A percentile compares a stretch with the other conserved stretches of the same genome.
phyloP scores from a whole-genome alignment of 805 yeast species.

The Diddensiella santjacobensis region DNA sequence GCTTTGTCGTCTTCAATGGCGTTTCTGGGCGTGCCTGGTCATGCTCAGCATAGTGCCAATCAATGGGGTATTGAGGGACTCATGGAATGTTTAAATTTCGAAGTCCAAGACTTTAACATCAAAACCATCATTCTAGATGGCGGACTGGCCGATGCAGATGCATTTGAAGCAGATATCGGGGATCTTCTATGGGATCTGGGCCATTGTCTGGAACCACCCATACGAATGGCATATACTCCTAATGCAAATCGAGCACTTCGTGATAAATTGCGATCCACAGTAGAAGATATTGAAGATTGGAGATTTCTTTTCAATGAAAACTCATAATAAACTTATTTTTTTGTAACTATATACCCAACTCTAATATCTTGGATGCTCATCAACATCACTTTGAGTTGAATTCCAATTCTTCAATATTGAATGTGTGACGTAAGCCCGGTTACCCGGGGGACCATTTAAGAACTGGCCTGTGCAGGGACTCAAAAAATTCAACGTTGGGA shows the following conservation, averaged over 20 bases:
- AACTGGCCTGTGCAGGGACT: no score
- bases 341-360: no score
- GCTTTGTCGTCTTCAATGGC: conserved; percentile 24
- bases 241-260: conserved; percentile 27
- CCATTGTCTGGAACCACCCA: conserved; percentile 29
- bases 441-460: no score
- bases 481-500: no score
- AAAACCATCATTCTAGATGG: conserved; percentile 19
- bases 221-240: conserved; percentile 28
- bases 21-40: conserved; percentile 30
- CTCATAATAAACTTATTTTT: no score
- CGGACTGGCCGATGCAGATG: conserved; percentile 22
- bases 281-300: conserved; percentile 39
- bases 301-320: conserved; percentile 33
- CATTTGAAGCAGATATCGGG: conserved; percentile 22
- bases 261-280: conserved; percentile 30
- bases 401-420: no score
- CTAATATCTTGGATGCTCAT: no score
- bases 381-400: no score
- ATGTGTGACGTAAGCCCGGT: no score
- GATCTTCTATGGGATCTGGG: conserved; percentile 28
- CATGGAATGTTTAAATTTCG: conserved; percentile 29
- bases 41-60: conserved; percentile 29
- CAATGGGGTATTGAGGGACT: conserved; percentile 34
- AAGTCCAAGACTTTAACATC: conserved; percentile 23